Evolutionary conservation across 2,329 filamentous ascomycete genomes (phyloP).

Genomic region (Triangularia setosa): DNA sequence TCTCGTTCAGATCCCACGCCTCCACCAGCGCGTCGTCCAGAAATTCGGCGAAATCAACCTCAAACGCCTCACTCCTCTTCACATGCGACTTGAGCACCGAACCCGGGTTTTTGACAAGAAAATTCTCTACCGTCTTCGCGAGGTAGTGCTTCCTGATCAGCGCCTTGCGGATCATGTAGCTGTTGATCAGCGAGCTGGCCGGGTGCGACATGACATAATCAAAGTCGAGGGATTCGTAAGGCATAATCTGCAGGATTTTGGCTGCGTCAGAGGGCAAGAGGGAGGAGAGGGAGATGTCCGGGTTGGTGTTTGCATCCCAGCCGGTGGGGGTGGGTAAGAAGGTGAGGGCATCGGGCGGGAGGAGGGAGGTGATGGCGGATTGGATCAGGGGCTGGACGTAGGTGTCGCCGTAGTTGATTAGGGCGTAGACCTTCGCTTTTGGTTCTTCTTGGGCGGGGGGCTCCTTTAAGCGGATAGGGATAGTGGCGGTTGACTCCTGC

Average conservation of each 20-base stretch:
- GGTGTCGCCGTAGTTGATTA: constrained; percentile 78
- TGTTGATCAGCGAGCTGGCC: constrained; percentile 67
- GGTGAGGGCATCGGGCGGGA: constrained; percentile 30
- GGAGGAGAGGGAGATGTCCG: constrained; percentile 35
- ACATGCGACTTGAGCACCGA: constrained; percentile 67
- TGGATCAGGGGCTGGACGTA: constrained; percentile 88
- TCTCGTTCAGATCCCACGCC: constrained; percentile 79
- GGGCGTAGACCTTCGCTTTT: constrained; percentile 55
- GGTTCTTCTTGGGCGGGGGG: background rate
- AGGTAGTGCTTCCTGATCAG: constrained; percentile 96
- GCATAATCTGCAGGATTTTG: constrained; percentile 70
- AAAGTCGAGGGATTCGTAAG: constrained; percentile 88
- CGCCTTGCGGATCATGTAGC: constrained; percentile 93
- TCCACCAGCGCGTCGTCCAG: constrained; percentile 90
- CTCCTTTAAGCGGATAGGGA: constrained; percentile 10
- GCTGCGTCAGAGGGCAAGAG: constrained; percentile 33
- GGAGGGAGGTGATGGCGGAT: constrained; percentile 63
- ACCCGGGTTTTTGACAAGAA: constrained; percentile 76
- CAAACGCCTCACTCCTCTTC: constrained; percentile 77
- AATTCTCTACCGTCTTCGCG: constrained; percentile 75
- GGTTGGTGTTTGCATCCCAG: constrained; percentile 19
- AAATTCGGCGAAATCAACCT: constrained; percentile 96
- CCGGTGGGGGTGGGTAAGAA: background rate
- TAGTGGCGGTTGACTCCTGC: background rate
- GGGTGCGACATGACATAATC: constrained; percentile 63